These are phyloP conservation scores for Alternaria sp. DNA, from an alignment of 2,329 filamentous ascomycete species.

Conservation along the genomic window DNA sequence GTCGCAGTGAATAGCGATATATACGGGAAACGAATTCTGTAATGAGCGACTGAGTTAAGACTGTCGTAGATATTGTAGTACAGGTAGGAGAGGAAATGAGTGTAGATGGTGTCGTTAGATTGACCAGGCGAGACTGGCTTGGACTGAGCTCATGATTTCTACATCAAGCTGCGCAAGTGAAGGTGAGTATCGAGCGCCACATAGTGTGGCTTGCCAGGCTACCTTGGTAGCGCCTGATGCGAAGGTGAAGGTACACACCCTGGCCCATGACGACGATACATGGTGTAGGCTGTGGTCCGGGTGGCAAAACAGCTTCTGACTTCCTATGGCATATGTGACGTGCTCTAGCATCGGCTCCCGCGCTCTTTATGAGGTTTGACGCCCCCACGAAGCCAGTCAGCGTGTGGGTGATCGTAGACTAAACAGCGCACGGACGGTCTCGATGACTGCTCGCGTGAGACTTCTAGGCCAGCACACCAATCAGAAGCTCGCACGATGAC, in stretches of 20 bases:
- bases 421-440: slow-evolving; percentile 14
- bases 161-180: slow-evolving; percentile 13
- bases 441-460: slow-evolving; percentile 26
- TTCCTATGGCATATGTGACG: background rate
- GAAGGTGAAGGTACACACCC: slow-evolving; percentile 18
- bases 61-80: background rate
- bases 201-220: background rate
- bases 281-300: background rate
- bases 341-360: background rate
- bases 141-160: background rate
- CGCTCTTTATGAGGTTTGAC: background rate
- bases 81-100: background rate
- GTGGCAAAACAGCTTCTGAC: background rate
- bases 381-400: slow-evolving; percentile 19
- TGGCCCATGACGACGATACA: background rate
- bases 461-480: slow-evolving; percentile 18
- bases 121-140: background rate
- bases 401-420: slow-evolving; percentile 8
- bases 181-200: slow-evolving; percentile 1
- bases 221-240: background rate
- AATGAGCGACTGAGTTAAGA: background rate
- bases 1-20: background rate
- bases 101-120: background rate
- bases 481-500: slow-evolving; percentile 16
- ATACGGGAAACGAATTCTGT: accelerated